A percentile compares a stretch with the other conserved stretches of the same genome.
Evolutionary conservation across 495 filamentous ascomycete genomes (phyloP).

Genomic region (Aspergillus affinis): DNA sequence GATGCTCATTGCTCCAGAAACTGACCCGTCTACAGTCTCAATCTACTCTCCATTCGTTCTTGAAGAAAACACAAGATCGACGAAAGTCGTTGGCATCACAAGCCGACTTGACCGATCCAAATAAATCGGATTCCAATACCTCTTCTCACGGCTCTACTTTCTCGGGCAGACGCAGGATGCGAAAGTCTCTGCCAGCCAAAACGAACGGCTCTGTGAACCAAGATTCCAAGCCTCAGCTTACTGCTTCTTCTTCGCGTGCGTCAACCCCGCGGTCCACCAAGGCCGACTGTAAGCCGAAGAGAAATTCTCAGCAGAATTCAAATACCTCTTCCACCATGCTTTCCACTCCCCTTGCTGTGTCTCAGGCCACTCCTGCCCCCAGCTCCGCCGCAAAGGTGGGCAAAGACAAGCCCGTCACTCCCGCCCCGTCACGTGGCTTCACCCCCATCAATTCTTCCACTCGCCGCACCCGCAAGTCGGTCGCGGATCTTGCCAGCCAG

Average conservation of each 20-base stretch:
- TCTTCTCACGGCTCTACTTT: conserved; percentile 7
- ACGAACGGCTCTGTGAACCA: conserved; percentile 11
- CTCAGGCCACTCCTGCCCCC: conserved; percentile 6
- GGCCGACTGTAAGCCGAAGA: conserved; percentile 17
- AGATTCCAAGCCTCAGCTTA: conserved; percentile 4
- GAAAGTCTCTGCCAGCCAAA: conserved; percentile 23
- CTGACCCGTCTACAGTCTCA: conserved; percentile 4
- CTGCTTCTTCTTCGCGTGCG: conserved; percentile 4
- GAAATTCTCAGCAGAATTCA: not conserved
- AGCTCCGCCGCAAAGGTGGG: not conserved
- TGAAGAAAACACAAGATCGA: conserved; percentile 15
- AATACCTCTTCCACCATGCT: not conserved
- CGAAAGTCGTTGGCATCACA: conserved; percentile 15
- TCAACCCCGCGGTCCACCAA: conserved; percentile 17
- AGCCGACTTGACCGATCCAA: conserved; percentile 8
- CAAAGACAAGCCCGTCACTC: not conserved
- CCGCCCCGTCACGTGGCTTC: not conserved
- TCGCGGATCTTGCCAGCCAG: not conserved
- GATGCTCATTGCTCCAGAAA: not conserved
- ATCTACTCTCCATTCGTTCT: conserved; percentile 15
- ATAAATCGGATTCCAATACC: conserved; percentile 3
- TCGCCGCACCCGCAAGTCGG: conserved; percentile 1
- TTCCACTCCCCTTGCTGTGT: conserved; percentile 1
- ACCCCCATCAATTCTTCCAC: not conserved
- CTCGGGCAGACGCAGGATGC: conserved; percentile 13